Evolutionary conservation across 345 rosid genomes (phyloP).

Genomic region (Populus ilicifolia): DNA sequence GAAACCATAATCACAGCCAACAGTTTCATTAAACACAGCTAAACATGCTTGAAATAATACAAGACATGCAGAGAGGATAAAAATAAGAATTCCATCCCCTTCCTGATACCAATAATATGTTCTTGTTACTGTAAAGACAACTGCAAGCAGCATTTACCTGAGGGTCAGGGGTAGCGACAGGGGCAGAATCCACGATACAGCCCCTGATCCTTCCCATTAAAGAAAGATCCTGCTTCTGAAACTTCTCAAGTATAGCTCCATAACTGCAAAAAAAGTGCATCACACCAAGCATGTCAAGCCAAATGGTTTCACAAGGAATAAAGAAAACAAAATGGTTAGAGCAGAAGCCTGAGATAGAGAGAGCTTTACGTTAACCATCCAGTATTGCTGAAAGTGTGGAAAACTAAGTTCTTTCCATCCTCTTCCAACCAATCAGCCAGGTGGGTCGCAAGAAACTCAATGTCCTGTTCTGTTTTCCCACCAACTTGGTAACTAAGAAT

Average conservation of each 20-base stretch:
- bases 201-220: slow-evolving; percentile 67
- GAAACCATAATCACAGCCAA: background rate
- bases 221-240: slow-evolving; percentile 72
- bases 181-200: slow-evolving; percentile 96
- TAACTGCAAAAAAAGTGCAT: slow-evolving; percentile 47
- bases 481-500: slow-evolving; percentile 81
- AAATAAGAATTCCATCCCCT: background rate
- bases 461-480: slow-evolving; percentile 83
- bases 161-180: slow-evolving; percentile 93
- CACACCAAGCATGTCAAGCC: slow-evolving; percentile 10
- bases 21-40: background rate
- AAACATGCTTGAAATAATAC: background rate
- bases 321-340: background rate
- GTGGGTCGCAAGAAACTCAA: slow-evolving; percentile 77
- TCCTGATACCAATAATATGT: background rate
- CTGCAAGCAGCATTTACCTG: slow-evolving; percentile 49
- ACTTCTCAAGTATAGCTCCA: slow-evolving; percentile 86
- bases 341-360: background rate
- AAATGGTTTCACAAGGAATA: slow-evolving; percentile 3
- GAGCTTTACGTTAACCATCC: slow-evolving; percentile 89
- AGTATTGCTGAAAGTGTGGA: slow-evolving; percentile 97
- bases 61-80: background rate
- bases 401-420: slow-evolving; percentile 69
- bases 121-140: background rate
- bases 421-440: slow-evolving; percentile 93